phyloP scores from a whole-genome alignment of 192 early-diverging fungal genomes.

The Podila minutissima region DNA sequence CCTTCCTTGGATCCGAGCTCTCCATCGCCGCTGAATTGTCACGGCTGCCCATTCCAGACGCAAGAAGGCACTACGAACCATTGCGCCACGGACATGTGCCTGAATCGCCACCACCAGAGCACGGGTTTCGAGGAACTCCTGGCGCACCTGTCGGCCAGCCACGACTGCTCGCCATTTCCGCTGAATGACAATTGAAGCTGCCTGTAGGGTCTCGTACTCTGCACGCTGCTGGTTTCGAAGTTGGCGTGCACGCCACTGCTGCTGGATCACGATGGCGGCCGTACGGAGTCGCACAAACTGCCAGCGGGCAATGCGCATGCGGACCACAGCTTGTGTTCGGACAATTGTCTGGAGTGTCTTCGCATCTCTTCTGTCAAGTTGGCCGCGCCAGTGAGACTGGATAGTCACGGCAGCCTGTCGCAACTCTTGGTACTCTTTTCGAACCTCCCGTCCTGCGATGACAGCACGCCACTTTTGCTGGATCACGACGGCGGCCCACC shows the following conservation, averaged over 20 bases:
- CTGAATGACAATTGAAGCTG: slow-evolving; percentile 29
- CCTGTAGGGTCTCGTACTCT: slow-evolving; percentile 3
- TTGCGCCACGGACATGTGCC: slow-evolving; percentile 22
- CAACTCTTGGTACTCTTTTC: slow-evolving; percentile 11
- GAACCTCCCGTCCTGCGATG: slow-evolving; percentile 5
- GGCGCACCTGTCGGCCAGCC: slow-evolving; percentile 21
- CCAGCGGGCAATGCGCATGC: slow-evolving; percentile 19
- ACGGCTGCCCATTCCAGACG: slow-evolving; percentile 28
- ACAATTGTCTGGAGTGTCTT: slow-evolving; percentile 25
- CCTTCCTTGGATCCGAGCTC: slow-evolving; percentile 11
- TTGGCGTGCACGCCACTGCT: slow-evolving; percentile 35
- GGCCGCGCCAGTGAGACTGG: slow-evolving; percentile 35
- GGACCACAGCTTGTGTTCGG: slow-evolving; percentile 24
- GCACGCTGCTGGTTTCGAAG: slow-evolving; percentile 13
- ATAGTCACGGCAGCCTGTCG: slow-evolving; percentile 17
- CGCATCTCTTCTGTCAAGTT: slow-evolving; percentile 12
- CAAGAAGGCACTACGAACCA: slow-evolving; percentile 14
- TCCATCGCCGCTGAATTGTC: slow-evolving; percentile 28
- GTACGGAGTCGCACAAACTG: slow-evolving; percentile 17
- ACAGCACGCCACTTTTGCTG: slow-evolving; percentile 43
- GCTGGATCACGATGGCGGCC: slow-evolving; percentile 32
- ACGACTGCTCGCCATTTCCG: slow-evolving; percentile 28
- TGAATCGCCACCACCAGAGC: slow-evolving; percentile 20
- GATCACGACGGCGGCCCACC: slow-evolving; percentile 26
- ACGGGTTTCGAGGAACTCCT: slow-evolving; percentile 16